Base-by-base conservation (phyloP, 208 protist genomes). In the Wallacemonas sp. region DNA sequence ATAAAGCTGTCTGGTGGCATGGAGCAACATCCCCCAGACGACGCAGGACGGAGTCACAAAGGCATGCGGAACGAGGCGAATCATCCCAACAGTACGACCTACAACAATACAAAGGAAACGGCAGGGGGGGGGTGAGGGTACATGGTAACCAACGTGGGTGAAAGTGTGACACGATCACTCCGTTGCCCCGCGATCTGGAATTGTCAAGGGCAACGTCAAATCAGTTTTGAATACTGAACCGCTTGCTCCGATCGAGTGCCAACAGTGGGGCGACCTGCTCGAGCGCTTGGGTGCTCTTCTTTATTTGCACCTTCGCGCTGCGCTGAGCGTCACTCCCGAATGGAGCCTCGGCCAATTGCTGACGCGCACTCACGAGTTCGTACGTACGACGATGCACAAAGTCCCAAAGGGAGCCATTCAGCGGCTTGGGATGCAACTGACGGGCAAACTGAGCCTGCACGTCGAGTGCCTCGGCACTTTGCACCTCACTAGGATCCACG, bases 381-480 rank as follows among this genome's bases (percentile, higher is more conserved):
- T 65, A 73, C 46, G 65, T 66, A 23, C 46, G 19, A 9, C n/a
- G 17, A n/a, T 48, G 48, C 27, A 75, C 61, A 16, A 70, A 49
- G 2, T 67, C 63, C 30, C 63, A 62, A 17, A 60, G 65, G 2
- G 70, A 78, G 17, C 72, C 68, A 43, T 79, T 68, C n/a, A 55
- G 47, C 5, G 77, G 68, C 9, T 65, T 62, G 2, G 48, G 61
- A 47, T 71, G 68, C 5, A 65, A 32, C 23, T 65, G 63, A 2
- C 52, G 64, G 16, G 58, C 60, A 55, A 79, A 44, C 1, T 46
- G n/a, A 8, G 17, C 30, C 69, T 74, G 70, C 60, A 43, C 66
- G 12, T 12, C n/a, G 14, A 79, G 57, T 16, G 48, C 30, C 19
- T 43, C 65, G 23, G 63, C 54, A 3, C 64, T 44, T n/a, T 68